phyloP scores from a whole-genome alignment of 148 eudicot species.

The Silene uniflora region DNA sequence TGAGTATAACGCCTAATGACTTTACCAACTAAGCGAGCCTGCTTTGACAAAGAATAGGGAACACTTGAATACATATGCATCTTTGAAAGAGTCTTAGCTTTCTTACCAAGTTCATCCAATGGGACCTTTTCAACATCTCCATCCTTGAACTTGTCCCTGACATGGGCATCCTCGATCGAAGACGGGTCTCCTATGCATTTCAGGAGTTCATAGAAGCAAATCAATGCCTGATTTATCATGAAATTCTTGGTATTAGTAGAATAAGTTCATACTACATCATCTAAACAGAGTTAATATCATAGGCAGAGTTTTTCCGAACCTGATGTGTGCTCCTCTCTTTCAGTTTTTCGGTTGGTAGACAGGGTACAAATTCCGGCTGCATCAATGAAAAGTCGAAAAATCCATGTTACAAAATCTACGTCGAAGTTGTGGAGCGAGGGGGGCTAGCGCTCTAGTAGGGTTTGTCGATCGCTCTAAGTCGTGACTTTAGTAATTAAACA shows the following conservation, averaged over 20 bases:
- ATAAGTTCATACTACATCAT: neutral
- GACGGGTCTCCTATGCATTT: slow-evolving; percentile 58
- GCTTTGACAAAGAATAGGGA: no score
- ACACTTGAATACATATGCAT: no score
- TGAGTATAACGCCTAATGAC: no score
- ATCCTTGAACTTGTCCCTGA: slow-evolving; percentile 45
- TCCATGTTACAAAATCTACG: neutral
- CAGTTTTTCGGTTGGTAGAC: slow-evolving; percentile 41
- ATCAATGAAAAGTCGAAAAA: slow-evolving; percentile 6
- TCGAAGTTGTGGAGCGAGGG: no score
- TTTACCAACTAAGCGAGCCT: no score
- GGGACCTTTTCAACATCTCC: slow-evolving; percentile 35
- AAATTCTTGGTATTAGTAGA: slow-evolving; percentile 12
- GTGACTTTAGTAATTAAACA: no score
- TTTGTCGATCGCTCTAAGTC: no score
- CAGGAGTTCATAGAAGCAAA: slow-evolving; percentile 55
- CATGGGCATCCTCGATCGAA: slow-evolving; percentile 54
- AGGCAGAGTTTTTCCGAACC: slow-evolving; percentile 35
- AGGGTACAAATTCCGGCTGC: slow-evolving; percentile 57
- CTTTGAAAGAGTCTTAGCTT: neutral
- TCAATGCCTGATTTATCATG: slow-evolving; percentile 42
- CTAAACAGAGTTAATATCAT: neutral
- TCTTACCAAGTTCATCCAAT: slow-evolving; percentile 52
- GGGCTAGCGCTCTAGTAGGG: no score
- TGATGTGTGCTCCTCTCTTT: slow-evolving; percentile 54